Conservation (phyloP, 805 yeast genomes). For the Zygoascus flipseniorum region DNA sequence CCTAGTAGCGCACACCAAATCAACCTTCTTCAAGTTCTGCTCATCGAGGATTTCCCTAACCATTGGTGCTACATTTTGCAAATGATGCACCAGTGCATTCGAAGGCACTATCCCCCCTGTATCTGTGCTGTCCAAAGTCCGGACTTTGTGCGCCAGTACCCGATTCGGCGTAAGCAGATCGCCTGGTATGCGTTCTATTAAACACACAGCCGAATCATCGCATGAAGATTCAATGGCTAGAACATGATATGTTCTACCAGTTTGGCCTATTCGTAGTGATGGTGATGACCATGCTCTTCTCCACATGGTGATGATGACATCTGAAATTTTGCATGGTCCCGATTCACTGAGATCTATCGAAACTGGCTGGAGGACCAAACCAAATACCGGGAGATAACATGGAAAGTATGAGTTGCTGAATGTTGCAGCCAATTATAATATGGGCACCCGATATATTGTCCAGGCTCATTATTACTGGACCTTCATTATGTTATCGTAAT, state of each 20-base stretch:
- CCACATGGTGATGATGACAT: neutral
- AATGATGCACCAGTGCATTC: conserved; percentile 75
- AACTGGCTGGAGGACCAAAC: too few relatives aligned
- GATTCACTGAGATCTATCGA: too few relatives aligned
- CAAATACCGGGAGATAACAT: too few relatives aligned
- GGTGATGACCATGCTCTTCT: neutral
- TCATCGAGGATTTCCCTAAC: conserved; percentile 37
- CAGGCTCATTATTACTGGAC: too few relatives aligned
- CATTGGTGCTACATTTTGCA: conserved; percentile 43
- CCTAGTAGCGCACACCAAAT: conserved; percentile 78
- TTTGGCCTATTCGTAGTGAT: too few relatives aligned
- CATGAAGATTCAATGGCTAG: conserved; percentile 90
- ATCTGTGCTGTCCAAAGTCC: conserved; percentile 54
- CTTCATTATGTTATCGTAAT: too few relatives aligned
- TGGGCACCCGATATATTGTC: too few relatives aligned
- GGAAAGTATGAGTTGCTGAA: too few relatives aligned
- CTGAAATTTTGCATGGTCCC: neutral
- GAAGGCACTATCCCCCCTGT: conserved; percentile 87
- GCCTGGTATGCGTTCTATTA: conserved; percentile 43
- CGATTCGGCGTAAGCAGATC: conserved; percentile 32
- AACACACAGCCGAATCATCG: conserved; percentile 88
- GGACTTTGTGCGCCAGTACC: conserved; percentile 50
- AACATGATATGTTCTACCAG: conserved; percentile 31
- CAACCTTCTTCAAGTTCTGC: conserved; percentile 32
- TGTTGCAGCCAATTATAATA: too few relatives aligned